Base-by-base conservation (phyloP, 805 yeast species). In the Diddensiella caesifluorescens region DNA sequence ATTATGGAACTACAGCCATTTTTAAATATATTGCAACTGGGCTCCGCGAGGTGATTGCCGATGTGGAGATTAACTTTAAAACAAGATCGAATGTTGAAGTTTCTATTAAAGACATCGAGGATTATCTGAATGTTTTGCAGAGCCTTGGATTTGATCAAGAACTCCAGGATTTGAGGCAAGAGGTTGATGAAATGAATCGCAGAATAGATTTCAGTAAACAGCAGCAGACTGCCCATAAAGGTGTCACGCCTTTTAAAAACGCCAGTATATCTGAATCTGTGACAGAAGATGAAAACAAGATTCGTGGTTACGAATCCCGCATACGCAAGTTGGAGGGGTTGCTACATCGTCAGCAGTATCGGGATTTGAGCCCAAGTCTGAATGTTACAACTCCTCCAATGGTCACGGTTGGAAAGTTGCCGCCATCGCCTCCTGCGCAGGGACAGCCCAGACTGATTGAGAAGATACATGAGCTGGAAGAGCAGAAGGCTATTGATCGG, bases 261-360 rank as follows among this genome's bases (percentile, higher is more conserved):
- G 31, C 44, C 16, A 20, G 35, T 22, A 22, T 35, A 16, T 34
- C 36, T 35, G 37, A 35, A 38, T 22, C 30, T 27, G 22, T 27
- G 38, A 15, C 38, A 15, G 31, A 42, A 22, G 42, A 46, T 18
- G 53, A 63, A 3, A 77, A 70, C 32, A 54, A 73, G 9, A 64
- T 82, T 7, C 70, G 70, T 48, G 85, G 84, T 0, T 80, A 87
- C 49, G 81, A 81, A 57, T 61, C 75, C 7, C 67, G 95, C 40
- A 84, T 90, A 30, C 77, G 75, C 47, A 83, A 83, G 51, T 69
- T 90, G 39, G 96, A 88, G 52, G 80, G 76, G 41, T 61, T 87
- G 28, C 63, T 88, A 12, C 92, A 87, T 56, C 86, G 83, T 48
- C 82, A 78, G 41, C 85, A 76, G 32, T 45, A 35, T 33, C 35